phyloP scores from a whole-genome alignment of 2,329 filamentous ascomycete genomes.

The Polychaeton citri region DNA sequence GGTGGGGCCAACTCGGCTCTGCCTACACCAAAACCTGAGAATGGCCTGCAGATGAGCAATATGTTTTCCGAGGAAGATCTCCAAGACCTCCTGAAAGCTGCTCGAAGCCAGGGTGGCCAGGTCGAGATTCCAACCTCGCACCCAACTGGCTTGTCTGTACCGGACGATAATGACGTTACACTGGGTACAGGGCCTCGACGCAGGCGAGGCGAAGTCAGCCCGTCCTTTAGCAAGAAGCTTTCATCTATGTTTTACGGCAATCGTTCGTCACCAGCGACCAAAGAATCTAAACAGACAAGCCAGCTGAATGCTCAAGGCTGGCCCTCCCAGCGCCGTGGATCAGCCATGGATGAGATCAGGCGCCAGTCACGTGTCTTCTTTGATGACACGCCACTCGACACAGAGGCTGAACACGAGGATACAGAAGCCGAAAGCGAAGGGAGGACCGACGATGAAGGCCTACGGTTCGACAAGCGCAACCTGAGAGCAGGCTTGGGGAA shows the following conservation, averaged over 20 bases:
- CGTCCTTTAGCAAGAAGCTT: conserved; percentile 18
- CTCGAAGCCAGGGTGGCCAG: conserved; percentile 15
- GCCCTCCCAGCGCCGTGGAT: conserved; percentile 13
- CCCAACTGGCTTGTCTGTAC: not conserved
- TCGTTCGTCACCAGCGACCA: too few relatives aligned
- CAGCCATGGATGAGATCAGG: conserved; percentile 30
- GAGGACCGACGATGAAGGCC: too few relatives aligned
- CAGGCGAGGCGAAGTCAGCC: conserved; percentile 11
- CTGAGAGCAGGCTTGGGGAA: too few relatives aligned
- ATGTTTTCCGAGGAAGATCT: conserved; percentile 36
- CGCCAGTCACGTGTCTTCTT: conserved; percentile 35
- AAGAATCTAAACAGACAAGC: too few relatives aligned
- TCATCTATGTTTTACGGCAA: conserved; percentile 7
- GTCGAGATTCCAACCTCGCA: conserved; percentile 8
- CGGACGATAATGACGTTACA: not conserved
- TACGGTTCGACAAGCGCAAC: too few relatives aligned
- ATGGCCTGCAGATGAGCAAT: conserved; percentile 10
- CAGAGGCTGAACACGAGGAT: conserved; percentile 12
- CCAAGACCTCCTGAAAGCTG: conserved; percentile 24
- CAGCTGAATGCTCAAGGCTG: too few relatives aligned
- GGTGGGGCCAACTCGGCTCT: conserved; percentile 12
- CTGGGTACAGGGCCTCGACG: conserved; percentile 3
- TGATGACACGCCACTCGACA: conserved; percentile 24
- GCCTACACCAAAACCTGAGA: conserved; percentile 14
- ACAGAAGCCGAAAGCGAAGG: not conserved